Percentiles rank a stretch among this genome's conserved stretches.
Conservation (phyloP, 441 rosid genomes). For the Populus hybrid region DNA sequence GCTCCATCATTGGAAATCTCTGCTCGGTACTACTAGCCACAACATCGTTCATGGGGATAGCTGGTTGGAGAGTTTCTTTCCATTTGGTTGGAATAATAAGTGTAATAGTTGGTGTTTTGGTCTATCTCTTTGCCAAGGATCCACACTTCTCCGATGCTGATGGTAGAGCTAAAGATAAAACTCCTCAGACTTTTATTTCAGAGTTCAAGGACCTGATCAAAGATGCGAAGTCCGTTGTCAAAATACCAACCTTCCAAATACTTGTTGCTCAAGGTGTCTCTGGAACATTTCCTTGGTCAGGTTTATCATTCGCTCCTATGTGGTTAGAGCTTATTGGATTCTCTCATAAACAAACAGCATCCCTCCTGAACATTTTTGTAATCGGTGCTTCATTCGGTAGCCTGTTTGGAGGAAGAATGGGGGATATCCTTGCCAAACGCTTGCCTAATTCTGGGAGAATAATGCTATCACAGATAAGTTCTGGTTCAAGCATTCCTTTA, state of each 20-base stretch:
- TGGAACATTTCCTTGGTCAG: slow-evolving; percentile 70
- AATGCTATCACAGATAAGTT: slow-evolving; percentile 65
- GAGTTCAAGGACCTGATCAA: slow-evolving; percentile 42
- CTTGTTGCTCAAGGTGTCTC: slow-evolving; percentile 83
- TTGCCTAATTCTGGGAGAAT: slow-evolving; percentile 73
- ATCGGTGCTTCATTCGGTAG: slow-evolving; percentile 51
- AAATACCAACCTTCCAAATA: slow-evolving; percentile 67
- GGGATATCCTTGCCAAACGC: slow-evolving; percentile 50
- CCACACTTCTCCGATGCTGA: slow-evolving; percentile 38
- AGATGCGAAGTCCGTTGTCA: slow-evolving; percentile 63
- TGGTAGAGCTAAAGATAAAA: slow-evolving; percentile 6
- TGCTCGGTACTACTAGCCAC: slow-evolving; percentile 61
- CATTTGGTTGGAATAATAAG: slow-evolving; percentile 54
- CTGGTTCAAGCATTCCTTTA: slow-evolving; percentile 65
- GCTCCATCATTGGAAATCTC: slow-evolving; percentile 57
- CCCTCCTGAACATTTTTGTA: slow-evolving; percentile 43
- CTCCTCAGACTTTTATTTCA: slow-evolving; percentile 31
- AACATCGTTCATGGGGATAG: slow-evolving; percentile 52
- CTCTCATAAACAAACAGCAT: slow-evolving; percentile 59
- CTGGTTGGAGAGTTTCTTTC: slow-evolving; percentile 81
- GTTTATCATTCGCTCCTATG: slow-evolving; percentile 65
- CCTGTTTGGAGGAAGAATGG: slow-evolving; percentile 69
- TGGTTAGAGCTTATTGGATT: slow-evolving; percentile 84
- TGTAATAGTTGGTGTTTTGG: slow-evolving; percentile 55
- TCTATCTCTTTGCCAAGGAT: slow-evolving; percentile 51